Base-by-base conservation (phyloP, 805 yeast species). In the Lachancea thermotolerans region DNA sequence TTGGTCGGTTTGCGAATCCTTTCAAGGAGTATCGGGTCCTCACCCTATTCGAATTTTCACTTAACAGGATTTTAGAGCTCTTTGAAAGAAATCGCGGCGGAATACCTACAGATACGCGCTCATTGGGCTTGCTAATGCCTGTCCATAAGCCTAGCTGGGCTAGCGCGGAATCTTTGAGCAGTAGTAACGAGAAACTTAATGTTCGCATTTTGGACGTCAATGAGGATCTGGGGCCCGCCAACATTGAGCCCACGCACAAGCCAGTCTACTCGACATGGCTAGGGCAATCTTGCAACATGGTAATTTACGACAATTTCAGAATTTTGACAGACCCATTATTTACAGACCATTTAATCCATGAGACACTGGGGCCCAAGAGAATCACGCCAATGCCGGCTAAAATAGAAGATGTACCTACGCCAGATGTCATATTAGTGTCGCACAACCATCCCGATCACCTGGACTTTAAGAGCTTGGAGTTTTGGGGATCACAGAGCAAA, bases 381-480 rank as follows among this genome's bases (percentile, higher is more conserved):
- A 76, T 90, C n/a, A 73, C 83, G 0, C 79, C 81, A n/a, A 69
- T 86, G 14, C 96, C 97, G 0, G 76, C 87, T 64, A 50, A 68
- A 11, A 59, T 85, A 10, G 73, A 73, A 1, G 81, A 81, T 15
- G 71, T 90, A 10, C 85, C 88, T 10, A 64, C 68, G 35, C 84
- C 89, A 0, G 81, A 87, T 50, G 77, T 81, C 45, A 81, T 88
- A 1, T 59, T 91, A 16, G 95, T 91, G 0, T 84, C 95, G 1
- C 98, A 91, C 61, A 90, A 91, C 59, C 98, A 91, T 58, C 98
- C 97, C 1, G 98, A 91, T 63, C 98, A 91, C 66, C 66, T 91
- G 37, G 98, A 91, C 56, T 68, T 75, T 45, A 78, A 71, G 28
- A 69, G 85, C 9, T 76, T 81, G 12, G 58, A 65, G 34, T 54